Conservation (phyloP, 768 basidiomycete species). For the Strobilomyces confusus region DNA sequence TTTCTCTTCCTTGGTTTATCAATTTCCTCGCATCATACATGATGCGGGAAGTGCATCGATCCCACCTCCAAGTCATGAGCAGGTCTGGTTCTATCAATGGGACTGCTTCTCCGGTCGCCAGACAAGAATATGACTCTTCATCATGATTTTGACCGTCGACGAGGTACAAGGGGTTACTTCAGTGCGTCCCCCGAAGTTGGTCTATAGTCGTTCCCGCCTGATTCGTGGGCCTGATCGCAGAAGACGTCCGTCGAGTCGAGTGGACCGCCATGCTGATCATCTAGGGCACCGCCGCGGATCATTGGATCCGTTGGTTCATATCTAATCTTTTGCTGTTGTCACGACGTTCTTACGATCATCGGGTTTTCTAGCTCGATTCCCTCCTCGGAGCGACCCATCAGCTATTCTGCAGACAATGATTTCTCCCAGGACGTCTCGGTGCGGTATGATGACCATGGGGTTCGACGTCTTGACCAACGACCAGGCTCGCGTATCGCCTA, state of each 20-base stretch:
- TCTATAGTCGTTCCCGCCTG: constrained; percentile 62
- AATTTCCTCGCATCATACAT: too few species aligned
- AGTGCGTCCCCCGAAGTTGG: constrained; percentile 26
- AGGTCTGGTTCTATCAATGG: too few species aligned
- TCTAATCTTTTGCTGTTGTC: not conserved
- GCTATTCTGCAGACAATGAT: constrained; percentile 54
- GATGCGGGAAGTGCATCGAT: too few species aligned
- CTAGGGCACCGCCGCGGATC: constrained; percentile 64
- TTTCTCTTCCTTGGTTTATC: too few species aligned
- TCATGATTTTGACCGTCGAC: too few species aligned
- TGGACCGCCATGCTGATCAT: constrained; percentile 43
- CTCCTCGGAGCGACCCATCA: constrained; percentile 87
- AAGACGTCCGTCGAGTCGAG: constrained; percentile 53
- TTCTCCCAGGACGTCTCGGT: constrained; percentile 56
- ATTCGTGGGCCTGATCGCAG: constrained; percentile 52
- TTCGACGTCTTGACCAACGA: constrained; percentile 76
- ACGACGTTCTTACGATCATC: not conserved
- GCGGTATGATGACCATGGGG: constrained; percentile 45
- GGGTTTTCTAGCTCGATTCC: constrained; percentile 65
- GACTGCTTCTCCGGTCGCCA: too few species aligned
- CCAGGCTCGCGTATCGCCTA: constrained; percentile 47
- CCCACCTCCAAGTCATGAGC: too few species aligned
- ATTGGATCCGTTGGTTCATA: constrained; percentile 75
- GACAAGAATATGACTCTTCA: too few species aligned
- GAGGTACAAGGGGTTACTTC: too few species aligned